Evolutionary conservation across 2,329 filamentous ascomycete genomes (phyloP), one percentile per base, ranked within the genome.

Genomic region (Phialocephala subalpina): DNA sequence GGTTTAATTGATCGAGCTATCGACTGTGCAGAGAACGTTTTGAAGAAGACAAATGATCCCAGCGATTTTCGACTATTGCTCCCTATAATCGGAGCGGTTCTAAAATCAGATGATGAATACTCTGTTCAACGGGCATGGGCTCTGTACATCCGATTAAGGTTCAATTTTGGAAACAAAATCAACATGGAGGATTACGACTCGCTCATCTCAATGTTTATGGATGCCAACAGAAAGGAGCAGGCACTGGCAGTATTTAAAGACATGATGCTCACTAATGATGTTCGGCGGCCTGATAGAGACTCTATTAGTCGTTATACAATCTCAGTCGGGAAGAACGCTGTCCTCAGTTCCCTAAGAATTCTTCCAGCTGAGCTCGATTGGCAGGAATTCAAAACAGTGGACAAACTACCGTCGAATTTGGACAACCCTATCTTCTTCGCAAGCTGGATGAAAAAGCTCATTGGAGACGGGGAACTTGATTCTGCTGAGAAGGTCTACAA

Each of bases 371-470:
- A 72, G 83, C 83, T 73, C 79, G 80, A 60, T 5, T 73, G 72
- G 73, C 60, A 67, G 20, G 61, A 70, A 20, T 56, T 67, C 57
- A 63, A 65, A 20, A 59, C 49, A 6, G 74, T 90, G 29, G 82
- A 82, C 4, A 75, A 82, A 33, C 74, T 90, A 22, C 88, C 88
- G 4, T 76, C 78, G 14, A 77, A 77, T 38, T 84, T 86, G 62
- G 80, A 83, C 55, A 96, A 97, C 77, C 89, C 90, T 69, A 95
- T 93, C 78, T 92, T 97, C 78, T 91, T 94, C 70, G 92, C 90
- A 38, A 94, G 93, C 73, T 97, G 94, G 94, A 85, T 97, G 74
- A 95, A 95, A 78, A 88, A 91, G 58, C 86, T 97, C 9, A 91
- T 97, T 63, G 90, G 90, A 18, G 86, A 89, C 65, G 89, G 88